These are phyloP conservation scores for barrel medic (Medicago truncatula) DNA, from an alignment of 306 rosid species.

Conservation along the genomic window MtrunA17r5.0-ANR NC_053048.1:8956001-8956500, in stretches of 20 bases:
- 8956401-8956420: neutral
- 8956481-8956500: neutral
- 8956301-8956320: neutral
- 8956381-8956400: neutral
- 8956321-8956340: neutral
- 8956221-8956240: neutral
- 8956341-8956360: neutral
- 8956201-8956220: neutral
- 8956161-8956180: neutral
- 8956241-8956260: neutral
- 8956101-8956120: neutral
- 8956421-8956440: neutral
- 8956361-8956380: neutral
- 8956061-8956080: no score
- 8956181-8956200: neutral
- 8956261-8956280: neutral
- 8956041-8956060: neutral
- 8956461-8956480: neutral
- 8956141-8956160: neutral
- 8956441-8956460: neutral
- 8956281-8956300: neutral
- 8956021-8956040: conserved; percentile 2
- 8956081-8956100: neutral
- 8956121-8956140: neutral
- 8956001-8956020: neutral